Evolutionary conservation across 805 yeast species (phyloP).

Genomic region (Kuraishia cidri): DNA sequence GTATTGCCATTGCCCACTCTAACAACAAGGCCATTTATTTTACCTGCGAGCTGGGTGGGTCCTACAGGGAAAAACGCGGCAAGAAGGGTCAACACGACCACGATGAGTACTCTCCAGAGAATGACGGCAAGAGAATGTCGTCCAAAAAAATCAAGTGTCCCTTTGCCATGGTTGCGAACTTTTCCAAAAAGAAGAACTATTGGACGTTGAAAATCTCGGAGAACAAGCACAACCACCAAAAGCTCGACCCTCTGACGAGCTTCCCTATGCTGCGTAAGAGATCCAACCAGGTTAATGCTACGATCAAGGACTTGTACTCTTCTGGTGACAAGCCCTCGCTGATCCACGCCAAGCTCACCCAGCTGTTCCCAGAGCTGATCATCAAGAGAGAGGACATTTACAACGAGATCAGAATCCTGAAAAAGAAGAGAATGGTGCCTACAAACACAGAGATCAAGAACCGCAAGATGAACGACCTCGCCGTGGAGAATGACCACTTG

Average conservation of each 20-base stretch:
- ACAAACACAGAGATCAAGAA: constrained; percentile 14
- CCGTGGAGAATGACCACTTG: not conserved
- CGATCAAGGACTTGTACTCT: constrained; percentile 42
- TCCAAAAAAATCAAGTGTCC: constrained; percentile 49
- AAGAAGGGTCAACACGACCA: constrained; percentile 12
- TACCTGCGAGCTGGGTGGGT: constrained; percentile 51
- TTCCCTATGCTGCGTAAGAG: constrained; percentile 51
- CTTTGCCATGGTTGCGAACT: constrained; percentile 50
- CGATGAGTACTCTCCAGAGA: constrained; percentile 12
- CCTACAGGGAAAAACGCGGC: constrained; percentile 40
- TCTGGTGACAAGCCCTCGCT: constrained; percentile 48
- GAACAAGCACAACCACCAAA: constrained; percentile 52
- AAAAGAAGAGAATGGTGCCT: constrained; percentile 31
- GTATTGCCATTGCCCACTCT: constrained; percentile 51
- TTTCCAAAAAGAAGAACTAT: constrained; percentile 34
- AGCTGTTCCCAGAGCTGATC: constrained; percentile 41
- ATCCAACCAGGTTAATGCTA: constrained; percentile 39
- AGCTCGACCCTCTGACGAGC: constrained; percentile 42
- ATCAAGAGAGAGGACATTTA: constrained; percentile 51
- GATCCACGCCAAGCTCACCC: constrained; percentile 41
- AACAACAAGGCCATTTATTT: constrained; percentile 50
- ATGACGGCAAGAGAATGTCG: constrained; percentile 17
- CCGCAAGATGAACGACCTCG: constrained; percentile 12
- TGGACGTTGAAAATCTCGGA: constrained; percentile 48
- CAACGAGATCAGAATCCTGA: constrained; percentile 47